Conservation (phyloP, 805 yeast genomes). For the Barnettozyma vustinii region DNA sequence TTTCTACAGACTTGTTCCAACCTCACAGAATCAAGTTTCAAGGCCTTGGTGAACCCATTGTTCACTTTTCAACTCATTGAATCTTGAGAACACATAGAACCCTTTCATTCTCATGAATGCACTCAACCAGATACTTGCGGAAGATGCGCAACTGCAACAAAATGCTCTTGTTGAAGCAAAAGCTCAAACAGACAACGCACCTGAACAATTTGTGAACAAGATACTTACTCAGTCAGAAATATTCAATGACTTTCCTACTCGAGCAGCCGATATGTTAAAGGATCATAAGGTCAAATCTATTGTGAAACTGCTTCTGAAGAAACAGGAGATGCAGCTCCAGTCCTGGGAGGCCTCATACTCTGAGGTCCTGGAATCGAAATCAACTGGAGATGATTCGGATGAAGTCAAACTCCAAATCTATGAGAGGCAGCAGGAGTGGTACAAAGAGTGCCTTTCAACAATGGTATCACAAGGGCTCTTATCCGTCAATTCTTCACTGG, state of each 20-base stretch:
- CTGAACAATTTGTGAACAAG: background rate
- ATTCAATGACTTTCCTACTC: background rate
- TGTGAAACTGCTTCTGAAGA: background rate
- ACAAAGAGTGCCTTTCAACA: background rate
- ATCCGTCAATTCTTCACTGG: slow-evolving; percentile 3
- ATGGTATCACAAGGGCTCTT: background rate
- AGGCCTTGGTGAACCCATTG: background rate
- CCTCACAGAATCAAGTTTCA: too few species aligned
- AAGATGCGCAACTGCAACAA: background rate
- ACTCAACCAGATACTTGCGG: background rate
- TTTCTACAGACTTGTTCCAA: too few species aligned
- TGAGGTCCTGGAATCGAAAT: background rate
- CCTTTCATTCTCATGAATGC: background rate
- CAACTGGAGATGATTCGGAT: background rate
- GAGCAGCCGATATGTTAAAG: background rate
- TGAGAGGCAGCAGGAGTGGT: background rate
- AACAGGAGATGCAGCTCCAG: background rate
- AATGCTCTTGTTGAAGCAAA: background rate
- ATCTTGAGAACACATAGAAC: too few species aligned
- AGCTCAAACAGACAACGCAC: background rate
- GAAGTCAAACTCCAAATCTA: background rate
- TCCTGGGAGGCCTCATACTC: background rate
- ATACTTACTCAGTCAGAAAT: background rate
- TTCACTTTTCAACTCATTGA: too few species aligned
- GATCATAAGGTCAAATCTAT: background rate